Evolutionary conservation across 2,329 filamentous ascomycete species (phyloP), one percentile per base, ranked within the genome.

Genomic region (Alternaria infectoria): DNA sequence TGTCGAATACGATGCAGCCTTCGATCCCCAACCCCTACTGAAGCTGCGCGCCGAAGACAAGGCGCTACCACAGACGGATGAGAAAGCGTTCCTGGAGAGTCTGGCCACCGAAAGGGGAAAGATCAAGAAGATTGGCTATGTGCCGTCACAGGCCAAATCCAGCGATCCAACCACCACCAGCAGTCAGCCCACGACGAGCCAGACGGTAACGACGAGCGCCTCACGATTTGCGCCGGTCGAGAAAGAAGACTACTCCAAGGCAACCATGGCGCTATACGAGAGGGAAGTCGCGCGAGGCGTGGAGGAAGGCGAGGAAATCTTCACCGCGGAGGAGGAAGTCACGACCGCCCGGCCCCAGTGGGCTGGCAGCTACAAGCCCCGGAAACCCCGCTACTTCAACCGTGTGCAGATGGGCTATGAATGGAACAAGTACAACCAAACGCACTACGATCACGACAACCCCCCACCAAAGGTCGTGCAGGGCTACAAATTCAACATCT

Each of bases 341-440:
- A 87, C 87, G 10, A 82, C 83, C 6, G 83, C 86, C 4, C 89
- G 89, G 69, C 90, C 93, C 5, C 87, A 90, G 68, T 97, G 93
- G 93, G 90, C 91, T 6, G 89, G 89, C 76, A 93, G 95, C 80
- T 91, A 97, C 80, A 88, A 91, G 43, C 93, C 95, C 8, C 88
- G 96, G 67, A 99, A 98, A 81, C 96, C 96, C 12, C 89, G 91
- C 64, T 98, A 97, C 82, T 99, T 99, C 86, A 98, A 98, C 78
- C 91, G 96, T 44, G 94, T 98, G 50, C 94, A 97, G 80, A 97
- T 97, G 92, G 96, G 96, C 57, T 99, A 98, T 80, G 96, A 99
- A 80, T 99, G 96, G 96, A 99, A 99, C 85, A 99, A 99, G 81
- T 99, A 99, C 86, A 99, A 99, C 77, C 96, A 99, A 82, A 99